A percentile compares a stretch with the other conserved stretches of the same genome.
Evolutionary conservation across 2,329 filamentous ascomycete species (phyloP).

Genomic region (Hypoxylon sp.): DNA sequence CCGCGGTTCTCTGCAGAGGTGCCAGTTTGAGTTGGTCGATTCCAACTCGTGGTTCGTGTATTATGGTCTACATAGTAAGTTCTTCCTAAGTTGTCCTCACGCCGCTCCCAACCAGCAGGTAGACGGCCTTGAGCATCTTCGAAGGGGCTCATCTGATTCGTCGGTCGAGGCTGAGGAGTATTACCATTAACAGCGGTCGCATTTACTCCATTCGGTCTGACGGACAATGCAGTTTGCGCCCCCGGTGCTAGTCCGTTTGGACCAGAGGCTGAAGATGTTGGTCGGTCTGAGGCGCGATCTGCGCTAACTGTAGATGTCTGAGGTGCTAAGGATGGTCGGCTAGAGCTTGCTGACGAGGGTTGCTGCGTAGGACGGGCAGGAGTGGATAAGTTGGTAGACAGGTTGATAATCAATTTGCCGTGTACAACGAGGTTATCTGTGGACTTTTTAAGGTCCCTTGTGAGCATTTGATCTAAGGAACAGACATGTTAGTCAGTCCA

Average conservation of each 20-base stretch:
- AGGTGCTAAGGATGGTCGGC: constrained; percentile 63
- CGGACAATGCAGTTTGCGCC: constrained; percentile 59
- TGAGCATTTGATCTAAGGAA: constrained; percentile 95
- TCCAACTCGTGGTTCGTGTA: constrained; percentile 96
- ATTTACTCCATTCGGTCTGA: constrained; percentile 65
- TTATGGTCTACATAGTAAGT: constrained; percentile 99
- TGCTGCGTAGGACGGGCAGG: constrained; percentile 69
- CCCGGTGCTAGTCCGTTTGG: constrained; percentile 63
- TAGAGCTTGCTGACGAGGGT: constrained; percentile 59
- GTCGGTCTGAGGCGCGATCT: constrained; percentile 63
- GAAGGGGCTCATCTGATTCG: constrained; percentile 85
- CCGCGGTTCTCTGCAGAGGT: constrained; percentile 80
- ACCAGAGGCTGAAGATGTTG: constrained; percentile 68
- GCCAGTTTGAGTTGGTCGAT: constrained; percentile 83
- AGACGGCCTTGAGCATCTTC: constrained; percentile 95
- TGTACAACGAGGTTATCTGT: constrained; percentile 98
- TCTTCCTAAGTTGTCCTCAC: constrained; percentile 93
- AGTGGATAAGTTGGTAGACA: constrained; percentile 88
- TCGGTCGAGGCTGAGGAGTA: constrained; percentile 59
- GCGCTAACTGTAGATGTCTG: constrained; percentile 63
- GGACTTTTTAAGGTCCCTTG: constrained; percentile 95
- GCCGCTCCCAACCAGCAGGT: constrained; percentile 93
- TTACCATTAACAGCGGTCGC: constrained; percentile 58
- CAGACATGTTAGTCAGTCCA: constrained; percentile 46
- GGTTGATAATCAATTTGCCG: constrained; percentile 95